Evolutionary conservation across 257 asterid species (phyloP), one percentile per base, ranked within the genome.

Genomic region (Solanum chilense): DNA sequence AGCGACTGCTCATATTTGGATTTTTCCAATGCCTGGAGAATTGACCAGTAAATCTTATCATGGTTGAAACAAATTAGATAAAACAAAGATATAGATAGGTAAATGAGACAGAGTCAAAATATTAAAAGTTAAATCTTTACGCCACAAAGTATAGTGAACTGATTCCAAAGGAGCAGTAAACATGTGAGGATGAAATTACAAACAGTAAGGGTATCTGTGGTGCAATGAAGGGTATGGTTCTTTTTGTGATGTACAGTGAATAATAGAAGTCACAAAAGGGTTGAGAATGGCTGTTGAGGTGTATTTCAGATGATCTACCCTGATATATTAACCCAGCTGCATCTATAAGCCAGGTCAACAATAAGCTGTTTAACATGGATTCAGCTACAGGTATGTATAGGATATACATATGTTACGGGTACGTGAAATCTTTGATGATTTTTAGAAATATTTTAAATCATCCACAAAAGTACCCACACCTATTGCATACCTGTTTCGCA

Each of bases 1-100:
- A 97, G 95, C 12, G 99, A 96, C 62, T 96, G 99, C 90, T 95
- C 98, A 31, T 94, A 94, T 82, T 94, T 96, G 39, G 98, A 94
- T 90, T 95, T 96, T 88, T 94, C 97, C 91, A 93, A 90, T 35
- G 99, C 99, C 98, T 95, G 93, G 86, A 88, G 27, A 73, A 87
- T 70, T 29, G 14, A 86, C 64, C 29, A 42, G 45, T 39, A 29
- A 80, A 16, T 80, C 42, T 27, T 80, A 27, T 27, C 44, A 80
- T 47, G 41, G 7, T 80, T 29, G 68, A 80, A 47, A 7, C 41
- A 27, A 80, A 16, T 16, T 27, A 47, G 44, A 80, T 5, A 80
- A 42, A 45, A 29, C 27, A 80, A 45, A 16, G 27, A 27, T 25
- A 25, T 29, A 27, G 29, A 27, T 27, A 25, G 62, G 41, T 14